phyloP scores from a whole-genome alignment of 2,329 filamentous ascomycete genomes.

The Stachybotrys chlorohalonatus region DNA sequence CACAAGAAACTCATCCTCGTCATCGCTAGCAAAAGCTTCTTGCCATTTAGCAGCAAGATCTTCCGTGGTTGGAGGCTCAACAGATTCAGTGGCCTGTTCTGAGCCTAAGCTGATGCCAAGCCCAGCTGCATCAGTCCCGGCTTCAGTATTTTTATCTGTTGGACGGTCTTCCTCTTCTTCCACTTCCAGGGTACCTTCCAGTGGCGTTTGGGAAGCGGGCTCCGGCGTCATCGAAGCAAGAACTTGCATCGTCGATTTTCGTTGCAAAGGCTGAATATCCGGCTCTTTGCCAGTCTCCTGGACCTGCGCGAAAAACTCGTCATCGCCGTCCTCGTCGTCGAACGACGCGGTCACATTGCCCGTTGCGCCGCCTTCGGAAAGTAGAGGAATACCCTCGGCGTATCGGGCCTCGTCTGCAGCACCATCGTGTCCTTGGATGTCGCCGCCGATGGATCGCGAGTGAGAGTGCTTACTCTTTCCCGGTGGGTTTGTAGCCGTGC shows the following conservation, averaged over 20 bases:
- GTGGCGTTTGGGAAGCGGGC: constrained; percentile 17
- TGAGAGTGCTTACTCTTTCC: constrained; percentile 1
- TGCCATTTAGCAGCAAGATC: constrained; percentile 78
- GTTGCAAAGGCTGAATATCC: constrained; percentile 34
- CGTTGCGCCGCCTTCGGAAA: constrained; percentile 24
- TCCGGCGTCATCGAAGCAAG: constrained; percentile 39
- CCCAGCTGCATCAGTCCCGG: neutral
- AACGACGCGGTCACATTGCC: constrained; percentile 19
- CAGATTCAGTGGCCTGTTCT: neutral
- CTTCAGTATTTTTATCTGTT: constrained; percentile 4
- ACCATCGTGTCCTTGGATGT: constrained; percentile 28
- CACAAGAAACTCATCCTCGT: constrained; percentile 58
- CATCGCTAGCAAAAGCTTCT: constrained; percentile 66
- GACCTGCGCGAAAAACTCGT: constrained; percentile 55
- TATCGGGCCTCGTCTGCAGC: constrained; percentile 49
- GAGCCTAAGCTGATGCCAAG: neutral
- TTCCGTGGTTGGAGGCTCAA: constrained; percentile 29
- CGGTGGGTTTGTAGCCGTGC: too few relatives aligned
- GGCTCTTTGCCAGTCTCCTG: constrained; percentile 20
- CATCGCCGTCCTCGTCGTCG: constrained; percentile 37
- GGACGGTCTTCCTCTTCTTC: constrained; percentile 11
- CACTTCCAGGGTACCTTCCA: constrained; percentile 21
- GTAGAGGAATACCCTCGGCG: constrained; percentile 61
- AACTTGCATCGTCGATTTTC: constrained; percentile 64
- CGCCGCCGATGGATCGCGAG: constrained; percentile 33